phyloP scores from a whole-genome alignment of 768 basidiomycete species.

The Floccularia luteovirens region DNA sequence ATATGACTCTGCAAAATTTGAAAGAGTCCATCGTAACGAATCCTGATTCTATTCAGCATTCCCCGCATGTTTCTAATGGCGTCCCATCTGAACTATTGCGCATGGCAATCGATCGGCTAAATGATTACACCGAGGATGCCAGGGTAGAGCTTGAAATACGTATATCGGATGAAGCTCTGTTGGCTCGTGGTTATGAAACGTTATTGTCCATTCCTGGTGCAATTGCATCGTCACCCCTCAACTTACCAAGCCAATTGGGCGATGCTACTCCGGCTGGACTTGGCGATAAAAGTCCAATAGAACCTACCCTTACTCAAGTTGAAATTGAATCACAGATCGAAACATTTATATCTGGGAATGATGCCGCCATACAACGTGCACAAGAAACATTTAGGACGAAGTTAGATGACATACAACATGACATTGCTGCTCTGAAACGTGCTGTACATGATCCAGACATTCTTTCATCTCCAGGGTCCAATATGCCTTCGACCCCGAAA shows the following conservation, averaged over 20 bases:
- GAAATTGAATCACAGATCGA: slow-evolving; percentile 44
- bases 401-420: slow-evolving; percentile 68
- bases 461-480: slow-evolving; percentile 7
- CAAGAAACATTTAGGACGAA: slow-evolving; percentile 45
- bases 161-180: slow-evolving; percentile 62
- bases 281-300: slow-evolving; percentile 7
- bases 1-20: slow-evolving; percentile 55
- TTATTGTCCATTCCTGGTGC: slow-evolving; percentile 56
- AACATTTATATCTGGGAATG: slow-evolving; percentile 49
- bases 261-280: slow-evolving; percentile 3
- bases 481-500: not conserved
- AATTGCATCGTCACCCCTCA: slow-evolving; percentile 10
- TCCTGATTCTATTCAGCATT: slow-evolving; percentile 9
- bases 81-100: slow-evolving; percentile 30
- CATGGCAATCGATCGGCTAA: slow-evolving; percentile 51
- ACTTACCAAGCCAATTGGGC: not conserved
- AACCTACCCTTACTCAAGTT: no score
- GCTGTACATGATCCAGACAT: slow-evolving; percentile 39
- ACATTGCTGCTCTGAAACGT: slow-evolving; percentile 63
- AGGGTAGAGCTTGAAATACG: slow-evolving; percentile 81
- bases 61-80: slow-evolving; percentile 1
- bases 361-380: slow-evolving; percentile 37
- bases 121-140: slow-evolving; percentile 72
- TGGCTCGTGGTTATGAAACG: slow-evolving; percentile 59
- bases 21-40: slow-evolving; percentile 23